Conservation (phyloP, 148 eudicot genomes). For the Amaranthus cruentus region DNA sequence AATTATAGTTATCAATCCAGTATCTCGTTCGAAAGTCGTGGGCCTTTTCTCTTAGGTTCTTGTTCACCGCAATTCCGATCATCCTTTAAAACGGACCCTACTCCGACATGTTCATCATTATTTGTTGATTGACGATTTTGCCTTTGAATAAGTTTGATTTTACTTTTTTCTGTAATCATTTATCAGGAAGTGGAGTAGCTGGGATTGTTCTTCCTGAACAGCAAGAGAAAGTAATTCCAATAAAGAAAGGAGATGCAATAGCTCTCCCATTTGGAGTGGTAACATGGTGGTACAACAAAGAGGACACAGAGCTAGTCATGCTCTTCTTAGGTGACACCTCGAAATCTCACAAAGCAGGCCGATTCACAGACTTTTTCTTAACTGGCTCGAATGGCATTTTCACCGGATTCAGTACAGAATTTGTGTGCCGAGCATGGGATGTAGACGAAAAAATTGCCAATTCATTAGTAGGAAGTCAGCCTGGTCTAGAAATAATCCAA, state of each 20-base stretch:
- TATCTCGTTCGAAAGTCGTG: too few species aligned
- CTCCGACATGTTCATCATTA: too few species aligned
- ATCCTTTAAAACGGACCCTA: too few species aligned
- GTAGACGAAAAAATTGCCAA: constrained; percentile 49
- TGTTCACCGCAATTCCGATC: too few species aligned
- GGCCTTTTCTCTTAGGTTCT: too few species aligned
- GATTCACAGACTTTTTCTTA: constrained; percentile 69
- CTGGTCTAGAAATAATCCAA: constrained; percentile 53
- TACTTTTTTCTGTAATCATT: neutral
- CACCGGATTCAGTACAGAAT: constrained; percentile 80
- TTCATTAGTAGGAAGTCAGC: constrained; percentile 49
- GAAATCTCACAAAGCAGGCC: constrained; percentile 64
- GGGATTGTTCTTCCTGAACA: constrained; percentile 84
- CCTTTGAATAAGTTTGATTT: too few species aligned
- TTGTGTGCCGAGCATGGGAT: constrained; percentile 80
- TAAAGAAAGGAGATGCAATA: constrained; percentile 74
- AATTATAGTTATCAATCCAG: too few species aligned
- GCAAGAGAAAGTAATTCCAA: constrained; percentile 76
- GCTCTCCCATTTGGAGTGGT: constrained; percentile 81
- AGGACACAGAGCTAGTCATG: constrained; percentile 54
- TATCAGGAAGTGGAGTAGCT: constrained; percentile 59
- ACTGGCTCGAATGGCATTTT: constrained; percentile 80
- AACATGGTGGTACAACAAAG: constrained; percentile 85
- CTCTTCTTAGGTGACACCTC: constrained; percentile 84
- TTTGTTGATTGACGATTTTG: too few species aligned